Evolutionary conservation across 2,329 filamentous ascomycete genomes (phyloP).

Genomic region (Neopestalotiopsis sp.): DNA sequence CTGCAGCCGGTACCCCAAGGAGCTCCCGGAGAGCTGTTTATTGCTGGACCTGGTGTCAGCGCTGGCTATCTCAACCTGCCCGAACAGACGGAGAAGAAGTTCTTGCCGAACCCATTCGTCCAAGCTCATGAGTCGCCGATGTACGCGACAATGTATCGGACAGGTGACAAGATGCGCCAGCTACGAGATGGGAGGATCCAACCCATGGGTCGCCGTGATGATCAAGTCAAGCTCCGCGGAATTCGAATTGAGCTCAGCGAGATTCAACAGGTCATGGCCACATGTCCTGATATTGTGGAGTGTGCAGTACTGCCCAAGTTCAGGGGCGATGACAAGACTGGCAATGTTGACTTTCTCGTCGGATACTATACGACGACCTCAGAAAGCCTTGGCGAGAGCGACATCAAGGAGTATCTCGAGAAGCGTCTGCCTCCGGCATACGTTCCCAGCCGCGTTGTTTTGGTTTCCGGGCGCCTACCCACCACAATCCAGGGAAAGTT

Average conservation of each 20-base stretch:
- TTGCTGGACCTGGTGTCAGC: slow-evolving; percentile 82
- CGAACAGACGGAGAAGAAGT: slow-evolving; percentile 67
- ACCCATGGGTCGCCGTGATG: slow-evolving; percentile 77
- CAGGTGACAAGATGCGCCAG: slow-evolving; percentile 1
- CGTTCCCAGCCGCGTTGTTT: background rate
- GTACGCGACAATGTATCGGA: background rate
- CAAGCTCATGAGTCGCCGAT: too few relatives aligned
- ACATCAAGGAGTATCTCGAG: background rate
- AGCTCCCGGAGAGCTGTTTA: slow-evolving; percentile 82
- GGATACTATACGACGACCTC: background rate
- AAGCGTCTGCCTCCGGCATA: background rate
- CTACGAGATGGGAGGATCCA: slow-evolving; percentile 12
- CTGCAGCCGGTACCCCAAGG: slow-evolving; percentile 67
- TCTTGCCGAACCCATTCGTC: slow-evolving; percentile 63
- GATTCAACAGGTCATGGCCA: slow-evolving; percentile 51
- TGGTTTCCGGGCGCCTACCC: background rate
- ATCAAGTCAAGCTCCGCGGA: slow-evolving; percentile 93
- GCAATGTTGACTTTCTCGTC: background rate
- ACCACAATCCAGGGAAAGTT: background rate
- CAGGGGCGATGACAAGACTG: background rate
- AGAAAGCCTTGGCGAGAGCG: background rate
- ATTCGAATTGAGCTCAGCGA: slow-evolving; percentile 95
- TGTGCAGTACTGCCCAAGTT: background rate
- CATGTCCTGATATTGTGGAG: background rate
- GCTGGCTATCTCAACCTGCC: slow-evolving; percentile 72